Conservation (phyloP, 2,329 filamentous ascomycete species). For the Grosmannia serpens region DNA sequence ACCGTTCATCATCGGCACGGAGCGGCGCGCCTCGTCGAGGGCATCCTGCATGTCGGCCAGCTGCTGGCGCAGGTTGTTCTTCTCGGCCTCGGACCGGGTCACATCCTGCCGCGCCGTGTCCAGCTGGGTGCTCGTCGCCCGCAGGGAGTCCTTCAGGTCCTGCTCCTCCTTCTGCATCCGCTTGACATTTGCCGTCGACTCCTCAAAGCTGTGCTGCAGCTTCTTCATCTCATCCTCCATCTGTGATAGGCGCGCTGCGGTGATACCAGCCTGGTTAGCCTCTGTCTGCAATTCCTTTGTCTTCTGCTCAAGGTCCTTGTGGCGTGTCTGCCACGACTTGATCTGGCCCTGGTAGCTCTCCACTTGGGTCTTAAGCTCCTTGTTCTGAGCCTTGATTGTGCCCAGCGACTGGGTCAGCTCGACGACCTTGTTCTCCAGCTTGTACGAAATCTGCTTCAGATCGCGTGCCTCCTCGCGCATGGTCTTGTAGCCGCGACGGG, state of each 20-base stretch:
- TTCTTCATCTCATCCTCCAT: slow-evolving; percentile 96
- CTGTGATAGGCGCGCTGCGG: slow-evolving; percentile 74
- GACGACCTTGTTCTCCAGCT: slow-evolving; percentile 98
- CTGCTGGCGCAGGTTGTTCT: slow-evolving; percentile 74
- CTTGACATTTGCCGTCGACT: slow-evolving; percentile 83
- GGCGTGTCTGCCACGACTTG: slow-evolving; percentile 88
- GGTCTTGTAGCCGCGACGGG: slow-evolving; percentile 77
- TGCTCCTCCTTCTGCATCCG: slow-evolving; percentile 91
- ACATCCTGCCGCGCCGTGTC: slow-evolving; percentile 67
- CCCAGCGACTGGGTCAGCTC: slow-evolving; percentile 92
- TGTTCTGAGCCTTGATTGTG: slow-evolving; percentile 90
- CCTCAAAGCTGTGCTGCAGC: slow-evolving; percentile 77
- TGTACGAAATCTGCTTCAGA: slow-evolving; percentile 98
- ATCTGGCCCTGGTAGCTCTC: slow-evolving; percentile 94
- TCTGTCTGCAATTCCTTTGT: slow-evolving; percentile 92
- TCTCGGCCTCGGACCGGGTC: slow-evolving; percentile 71
- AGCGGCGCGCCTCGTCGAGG: slow-evolving; percentile 73
- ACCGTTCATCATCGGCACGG: slow-evolving; percentile 58
- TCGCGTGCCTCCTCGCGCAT: slow-evolving; percentile 92
- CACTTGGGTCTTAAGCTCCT: slow-evolving; percentile 72
- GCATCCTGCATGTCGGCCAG: slow-evolving; percentile 85
- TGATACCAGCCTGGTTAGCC: slow-evolving; percentile 95
- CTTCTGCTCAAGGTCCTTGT: slow-evolving; percentile 78
- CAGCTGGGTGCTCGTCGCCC: slow-evolving; percentile 67
- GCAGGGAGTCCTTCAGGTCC: slow-evolving; percentile 70